Evolutionary conservation across 1,139 yeast species (phyloP).

Genomic region (Meyerozyma smithsonii): DNA sequence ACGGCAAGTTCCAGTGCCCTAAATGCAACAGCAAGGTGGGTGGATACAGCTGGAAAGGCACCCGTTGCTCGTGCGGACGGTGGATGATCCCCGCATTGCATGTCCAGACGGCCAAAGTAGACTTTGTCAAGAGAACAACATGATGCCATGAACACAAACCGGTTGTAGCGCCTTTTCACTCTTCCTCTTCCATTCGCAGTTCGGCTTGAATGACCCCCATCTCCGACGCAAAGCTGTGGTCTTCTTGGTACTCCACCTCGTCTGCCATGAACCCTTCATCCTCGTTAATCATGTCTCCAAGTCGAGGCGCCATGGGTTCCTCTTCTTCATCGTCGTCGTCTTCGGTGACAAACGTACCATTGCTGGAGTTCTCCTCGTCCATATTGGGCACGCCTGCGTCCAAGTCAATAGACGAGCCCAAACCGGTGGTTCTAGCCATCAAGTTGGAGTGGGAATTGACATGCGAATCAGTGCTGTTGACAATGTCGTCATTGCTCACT

Average conservation of each 20-base stretch:
- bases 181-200: neutral
- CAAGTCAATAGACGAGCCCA: conserved; percentile 24
- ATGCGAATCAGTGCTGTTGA: neutral
- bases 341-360: conserved; percentile 9
- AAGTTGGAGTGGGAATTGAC: neutral
- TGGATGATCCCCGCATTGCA: conserved; percentile 96
- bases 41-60: conserved; percentile 92
- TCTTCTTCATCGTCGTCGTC: conserved; percentile 14
- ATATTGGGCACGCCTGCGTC: conserved; percentile 45
- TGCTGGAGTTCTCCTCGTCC: conserved; percentile 13
- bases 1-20: conserved; percentile 84
- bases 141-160: neutral
- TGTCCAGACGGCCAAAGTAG: conserved; percentile 76
- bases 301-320: conserved; percentile 4
- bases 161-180: neutral
- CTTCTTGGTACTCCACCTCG: conserved; percentile 54
- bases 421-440: neutral
- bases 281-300: conserved; percentile 9
- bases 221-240: conserved; percentile 34
- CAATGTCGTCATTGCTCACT: conserved; percentile 1
- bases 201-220: neutral
- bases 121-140: conserved; percentile 42
- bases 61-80: conserved; percentile 88
- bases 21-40: conserved; percentile 83
- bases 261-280: conserved; percentile 50